phyloP scores from a whole-genome alignment of 1,284 basidiomycete genomes.

The Apiotrichum domesticum region DNA sequence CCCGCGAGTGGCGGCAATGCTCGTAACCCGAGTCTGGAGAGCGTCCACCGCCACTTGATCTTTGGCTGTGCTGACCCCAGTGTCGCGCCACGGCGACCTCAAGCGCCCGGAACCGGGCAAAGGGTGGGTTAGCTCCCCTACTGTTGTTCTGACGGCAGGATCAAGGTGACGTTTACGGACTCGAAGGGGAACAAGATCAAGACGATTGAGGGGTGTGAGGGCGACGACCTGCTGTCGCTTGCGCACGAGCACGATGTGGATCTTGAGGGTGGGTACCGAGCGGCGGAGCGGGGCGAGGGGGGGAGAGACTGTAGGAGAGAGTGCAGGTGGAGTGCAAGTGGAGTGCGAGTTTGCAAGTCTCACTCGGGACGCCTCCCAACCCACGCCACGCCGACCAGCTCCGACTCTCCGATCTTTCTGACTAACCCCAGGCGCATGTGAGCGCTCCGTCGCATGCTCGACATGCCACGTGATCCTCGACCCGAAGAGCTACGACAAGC shows the following conservation, averaged over 20 bases:
- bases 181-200: constrained; percentile 74
- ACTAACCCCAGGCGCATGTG: constrained; percentile 72
- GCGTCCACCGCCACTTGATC: background rate
- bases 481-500: constrained; percentile 71
- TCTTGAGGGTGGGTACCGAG: constrained; percentile 68
- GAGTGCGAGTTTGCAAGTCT: no score
- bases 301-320: no score
- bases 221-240: constrained; percentile 83
- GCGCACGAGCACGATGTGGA: constrained; percentile 97
- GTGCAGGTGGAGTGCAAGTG: no score
- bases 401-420: no score
- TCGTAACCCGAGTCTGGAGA: no score
- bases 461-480: constrained; percentile 93
- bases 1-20: no score
- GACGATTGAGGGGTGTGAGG: constrained; percentile 87
- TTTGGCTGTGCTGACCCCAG: constrained; percentile 17
- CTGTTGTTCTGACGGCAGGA: constrained; percentile 49
- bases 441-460: constrained; percentile 93
- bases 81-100: constrained; percentile 50
- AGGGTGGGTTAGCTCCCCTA: constrained; percentile 36
- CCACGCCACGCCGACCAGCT: no score
- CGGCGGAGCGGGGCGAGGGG: no score
- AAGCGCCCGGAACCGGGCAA: constrained; percentile 51
- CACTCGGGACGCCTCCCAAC: background rate
- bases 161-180: constrained; percentile 85